Conservation (phyloP, 306 rosid species). For the Purshia tridentata region DNA sequence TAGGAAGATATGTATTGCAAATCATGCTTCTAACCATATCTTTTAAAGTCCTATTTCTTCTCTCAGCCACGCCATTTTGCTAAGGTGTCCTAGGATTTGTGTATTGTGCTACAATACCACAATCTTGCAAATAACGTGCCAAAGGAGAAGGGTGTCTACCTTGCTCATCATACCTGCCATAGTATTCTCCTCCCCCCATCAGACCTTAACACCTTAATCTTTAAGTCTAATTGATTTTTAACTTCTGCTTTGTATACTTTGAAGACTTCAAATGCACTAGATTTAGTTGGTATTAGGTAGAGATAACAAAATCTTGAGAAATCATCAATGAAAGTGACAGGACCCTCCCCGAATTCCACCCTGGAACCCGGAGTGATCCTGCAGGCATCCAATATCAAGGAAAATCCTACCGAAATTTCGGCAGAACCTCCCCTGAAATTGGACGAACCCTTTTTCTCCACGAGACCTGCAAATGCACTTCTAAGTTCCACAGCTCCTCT, state of each 20-base stretch:
- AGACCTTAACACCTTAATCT: not conserved
- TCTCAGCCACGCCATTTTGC: not conserved
- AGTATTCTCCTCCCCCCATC: not conserved
- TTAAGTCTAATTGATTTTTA: not conserved
- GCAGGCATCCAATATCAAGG: too few relatives aligned
- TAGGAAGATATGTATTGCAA: not conserved
- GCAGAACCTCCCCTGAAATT: too few relatives aligned
- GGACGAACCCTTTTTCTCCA: too few relatives aligned
- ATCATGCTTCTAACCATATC: not conserved
- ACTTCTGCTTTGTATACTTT: not conserved
- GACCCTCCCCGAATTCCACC: too few relatives aligned
- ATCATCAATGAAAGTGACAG: not conserved
- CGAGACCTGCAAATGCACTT: too few relatives aligned
- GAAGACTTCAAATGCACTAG: not conserved
- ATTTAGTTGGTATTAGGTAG: not conserved
- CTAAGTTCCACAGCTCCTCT: too few relatives aligned
- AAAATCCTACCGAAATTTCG: too few relatives aligned
- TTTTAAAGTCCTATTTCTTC: not conserved
- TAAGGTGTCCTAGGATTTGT: not conserved
- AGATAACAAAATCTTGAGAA: not conserved
- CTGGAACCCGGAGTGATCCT: too few relatives aligned
- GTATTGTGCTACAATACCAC: not conserved
- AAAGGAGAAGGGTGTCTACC: not conserved
- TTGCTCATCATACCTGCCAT: not conserved
- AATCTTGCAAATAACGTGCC: not conserved